Conservation (phyloP, 163 green algal genomes). For the Smithsoniella earleae region DNA sequence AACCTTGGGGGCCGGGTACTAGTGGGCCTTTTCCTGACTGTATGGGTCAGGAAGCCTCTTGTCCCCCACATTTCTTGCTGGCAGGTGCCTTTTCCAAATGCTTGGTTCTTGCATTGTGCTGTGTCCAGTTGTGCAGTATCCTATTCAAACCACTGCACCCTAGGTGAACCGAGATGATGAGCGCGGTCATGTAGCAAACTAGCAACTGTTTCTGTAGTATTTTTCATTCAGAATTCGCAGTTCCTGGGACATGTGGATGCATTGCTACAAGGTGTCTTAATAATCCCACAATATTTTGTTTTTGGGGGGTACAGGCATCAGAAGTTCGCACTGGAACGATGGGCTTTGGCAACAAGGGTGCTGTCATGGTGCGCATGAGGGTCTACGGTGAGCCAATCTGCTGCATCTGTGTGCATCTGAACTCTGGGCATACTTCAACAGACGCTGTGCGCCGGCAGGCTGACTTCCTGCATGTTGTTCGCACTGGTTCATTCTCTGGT, state of each 20-base stretch:
- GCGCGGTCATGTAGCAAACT: too few species aligned
- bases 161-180: too few species aligned
- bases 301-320: slow-evolving; percentile 5
- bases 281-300: too few species aligned
- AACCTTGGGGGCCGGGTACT: slow-evolving; percentile 2
- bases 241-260: too few species aligned
- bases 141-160: too few species aligned
- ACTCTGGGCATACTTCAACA: neutral
- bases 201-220: too few species aligned
- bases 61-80: slow-evolving; percentile 20
- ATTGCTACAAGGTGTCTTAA: too few species aligned
- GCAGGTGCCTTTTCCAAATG: neutral
- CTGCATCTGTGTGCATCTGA: neutral
- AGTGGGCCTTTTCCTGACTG: slow-evolving; percentile 13
- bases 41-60: slow-evolving; percentile 28
- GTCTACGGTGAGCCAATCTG: slow-evolving; percentile 10
- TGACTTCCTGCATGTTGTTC: slow-evolving; percentile 16
- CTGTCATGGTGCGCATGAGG: neutral
- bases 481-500: slow-evolving; percentile 10
- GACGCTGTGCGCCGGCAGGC: slow-evolving; percentile 22
- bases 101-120: neutral
- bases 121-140: neutral
- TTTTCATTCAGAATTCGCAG: too few species aligned
- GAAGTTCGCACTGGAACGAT: slow-evolving; percentile 16
- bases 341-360: slow-evolving; percentile 30